Evolutionary conservation across 2,329 filamentous ascomycete genomes (phyloP), one percentile per base, ranked within the genome.

Genomic region (Tricladium varicosporioides): DNA sequence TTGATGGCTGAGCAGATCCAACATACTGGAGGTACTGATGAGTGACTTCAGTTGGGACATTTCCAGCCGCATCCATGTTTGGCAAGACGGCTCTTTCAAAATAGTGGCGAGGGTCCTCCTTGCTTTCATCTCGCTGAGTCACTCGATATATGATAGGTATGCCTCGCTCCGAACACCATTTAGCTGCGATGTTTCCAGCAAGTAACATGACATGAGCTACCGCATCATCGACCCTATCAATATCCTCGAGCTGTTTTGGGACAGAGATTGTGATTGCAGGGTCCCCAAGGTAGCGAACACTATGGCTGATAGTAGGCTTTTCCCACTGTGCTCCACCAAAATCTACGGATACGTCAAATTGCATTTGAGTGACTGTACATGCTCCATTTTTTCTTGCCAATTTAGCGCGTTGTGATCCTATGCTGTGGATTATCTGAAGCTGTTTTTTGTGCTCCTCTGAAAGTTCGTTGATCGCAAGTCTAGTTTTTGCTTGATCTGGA

Each of bases 141-240:
- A 71, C 54, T 11, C 76, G 81, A 70, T 81, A 88, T 7, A 84
- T 82, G 27, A 84, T 75, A 36, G 84, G 80, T 51, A 89, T 80
- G 16, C 74, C 72, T 50, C 84, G 80, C 18, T 78, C 76, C 48
- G 75, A 67, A 65, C 83, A 86, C 82, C 83, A 89, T 31, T 74
- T 74, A 16, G 84, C 85, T 40, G 81, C 83, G 22, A 86, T 73
- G 64, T 86, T 78, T 53, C 83, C 83, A 11, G 83, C 85, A 3
- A 87, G 74, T 40, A 82, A 75, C 86, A 88, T 89, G 19, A 77
- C 63, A 55, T 76, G 74, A 56, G 73, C 71, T 42, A 83, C 78
- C 14, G 80, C 65, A 18, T 72, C 67, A 50, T 5, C n/a, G 16
- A 14, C 15, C 10, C 18, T 22, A 16, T n/a, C 42, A 27, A 7